phyloP scores from a whole-genome alignment of 768 basidiomycete genomes.

The Obba rivulosa region DNA sequence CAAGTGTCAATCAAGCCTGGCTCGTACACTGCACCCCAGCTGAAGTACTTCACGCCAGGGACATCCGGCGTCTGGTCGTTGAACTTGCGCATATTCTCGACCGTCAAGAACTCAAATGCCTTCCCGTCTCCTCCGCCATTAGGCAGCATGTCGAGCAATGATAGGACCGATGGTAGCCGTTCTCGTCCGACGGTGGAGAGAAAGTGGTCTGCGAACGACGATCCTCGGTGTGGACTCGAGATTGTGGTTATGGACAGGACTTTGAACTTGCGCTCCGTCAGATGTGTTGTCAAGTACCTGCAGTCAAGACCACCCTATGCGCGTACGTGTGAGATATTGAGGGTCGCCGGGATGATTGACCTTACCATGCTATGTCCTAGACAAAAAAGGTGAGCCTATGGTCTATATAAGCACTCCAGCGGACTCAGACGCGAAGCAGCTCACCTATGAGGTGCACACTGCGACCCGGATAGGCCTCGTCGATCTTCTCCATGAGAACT shows the following conservation, averaged over 20 bases:
- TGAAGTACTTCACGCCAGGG: slow-evolving; percentile 79
- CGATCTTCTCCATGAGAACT: slow-evolving; percentile 81
- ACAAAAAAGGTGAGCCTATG: slow-evolving; percentile 8
- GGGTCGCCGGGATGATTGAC: neutral
- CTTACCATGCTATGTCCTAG: slow-evolving; percentile 74
- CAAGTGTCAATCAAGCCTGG: slow-evolving; percentile 91
- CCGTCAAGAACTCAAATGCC: slow-evolving; percentile 85
- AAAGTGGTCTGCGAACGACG: slow-evolving; percentile 90
- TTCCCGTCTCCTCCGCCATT: slow-evolving; percentile 93
- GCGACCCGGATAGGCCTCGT: slow-evolving; percentile 72
- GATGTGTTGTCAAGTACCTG: slow-evolving; percentile 79
- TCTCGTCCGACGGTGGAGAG: slow-evolving; percentile 63
- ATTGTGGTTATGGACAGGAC: slow-evolving; percentile 91
- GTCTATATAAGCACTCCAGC: slow-evolving; percentile 23
- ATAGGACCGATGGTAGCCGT: slow-evolving; percentile 64
- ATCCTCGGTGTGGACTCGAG: slow-evolving; percentile 92
- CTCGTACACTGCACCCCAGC: slow-evolving; percentile 90
- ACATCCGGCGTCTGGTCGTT: slow-evolving; percentile 83
- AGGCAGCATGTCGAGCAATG: slow-evolving; percentile 76
- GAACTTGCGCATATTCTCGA: slow-evolving; percentile 82
- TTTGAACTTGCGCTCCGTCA: slow-evolving; percentile 69
- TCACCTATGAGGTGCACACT: slow-evolving; percentile 83
- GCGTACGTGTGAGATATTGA: slow-evolving; percentile 5
- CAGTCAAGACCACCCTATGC: slow-evolving; percentile 86
- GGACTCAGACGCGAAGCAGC: slow-evolving; percentile 15